Percentiles rank a stretch among this genome's conserved stretches.
Conservation (phyloP, 2,329 filamentous ascomycete species). For the Macrophomina phaseolina region DNA sequence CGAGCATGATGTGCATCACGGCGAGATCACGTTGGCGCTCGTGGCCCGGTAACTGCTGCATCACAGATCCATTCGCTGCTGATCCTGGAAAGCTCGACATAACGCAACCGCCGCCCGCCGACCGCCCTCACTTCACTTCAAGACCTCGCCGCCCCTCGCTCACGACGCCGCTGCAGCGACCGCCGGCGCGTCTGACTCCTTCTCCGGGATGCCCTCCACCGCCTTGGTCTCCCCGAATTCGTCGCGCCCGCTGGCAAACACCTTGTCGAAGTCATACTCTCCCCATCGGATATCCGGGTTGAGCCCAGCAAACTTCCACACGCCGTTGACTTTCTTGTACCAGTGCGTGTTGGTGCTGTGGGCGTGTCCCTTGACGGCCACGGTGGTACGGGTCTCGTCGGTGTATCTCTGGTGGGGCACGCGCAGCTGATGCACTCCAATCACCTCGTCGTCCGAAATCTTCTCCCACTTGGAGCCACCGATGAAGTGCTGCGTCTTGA, state of each 20-base stretch:
- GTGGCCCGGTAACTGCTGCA: constrained; percentile 22
- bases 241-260: constrained; percentile 57
- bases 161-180: constrained; percentile 12
- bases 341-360: constrained; percentile 61
- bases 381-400: constrained; percentile 53
- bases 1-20: constrained; percentile 23
- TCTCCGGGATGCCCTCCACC: constrained; percentile 45
- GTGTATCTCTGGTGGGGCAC: constrained; percentile 64
- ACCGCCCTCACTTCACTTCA: neutral
- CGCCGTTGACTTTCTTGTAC: constrained; percentile 63
- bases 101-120: constrained; percentile 14
- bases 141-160: neutral
- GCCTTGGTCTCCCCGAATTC: constrained; percentile 50
- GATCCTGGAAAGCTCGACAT: constrained; percentile 18
- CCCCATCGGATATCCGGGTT: constrained; percentile 61
- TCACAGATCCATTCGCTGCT: constrained; percentile 22
- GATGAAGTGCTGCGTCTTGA: constrained; percentile 65
- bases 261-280: constrained; percentile 63
- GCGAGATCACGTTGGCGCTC: constrained; percentile 25
- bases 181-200: neutral
- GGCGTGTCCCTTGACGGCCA: constrained; percentile 61
- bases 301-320: constrained; percentile 64
- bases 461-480: constrained; percentile 60
- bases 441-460: constrained; percentile 55
- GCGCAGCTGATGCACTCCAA: constrained; percentile 62